These are phyloP conservation scores for Cicer judaicum DNA, from an alignment of 306 rosid species.

Conservation along the genomic window DNA sequence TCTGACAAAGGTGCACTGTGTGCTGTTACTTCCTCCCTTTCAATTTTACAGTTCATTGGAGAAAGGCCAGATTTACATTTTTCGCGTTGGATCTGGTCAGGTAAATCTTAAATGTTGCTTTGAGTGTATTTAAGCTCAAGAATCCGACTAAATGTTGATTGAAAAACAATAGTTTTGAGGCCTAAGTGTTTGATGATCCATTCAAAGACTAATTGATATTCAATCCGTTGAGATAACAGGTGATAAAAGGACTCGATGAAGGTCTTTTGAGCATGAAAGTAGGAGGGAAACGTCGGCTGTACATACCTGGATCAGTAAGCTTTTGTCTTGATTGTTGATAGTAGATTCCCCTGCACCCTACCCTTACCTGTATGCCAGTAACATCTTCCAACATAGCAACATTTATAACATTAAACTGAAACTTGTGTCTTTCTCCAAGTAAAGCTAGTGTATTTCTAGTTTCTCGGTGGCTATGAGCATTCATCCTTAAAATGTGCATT, in stretches of 20 bases:
- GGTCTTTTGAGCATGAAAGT: slow-evolving; percentile 85
- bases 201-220: slow-evolving; percentile 35
- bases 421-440: slow-evolving; percentile 2
- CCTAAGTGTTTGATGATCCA: not conserved
- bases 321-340: slow-evolving; percentile 42
- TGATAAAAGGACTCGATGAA: slow-evolving; percentile 96
- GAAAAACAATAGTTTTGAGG: slow-evolving; percentile 11
- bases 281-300: slow-evolving; percentile 92
- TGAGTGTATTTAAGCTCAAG: slow-evolving; percentile 12
- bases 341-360: slow-evolving; percentile 9
- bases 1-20: slow-evolving; percentile 30
- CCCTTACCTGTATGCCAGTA: not conserved
- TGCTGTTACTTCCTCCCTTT: slow-evolving; percentile 9
- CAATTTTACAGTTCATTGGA: slow-evolving; percentile 78
- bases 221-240: slow-evolving; percentile 63
- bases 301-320: slow-evolving; percentile 90
- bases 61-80: slow-evolving; percentile 79
- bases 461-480: slow-evolving; percentile 12
- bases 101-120: slow-evolving; percentile 47
- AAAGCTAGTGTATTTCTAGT: slow-evolving; percentile 4
- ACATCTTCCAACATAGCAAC: slow-evolving; percentile 27
- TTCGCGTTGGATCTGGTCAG: slow-evolving; percentile 95
- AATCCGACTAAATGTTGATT: not conserved
- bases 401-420: slow-evolving; percentile 17
- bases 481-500: slow-evolving; percentile 23